phyloP scores from a whole-genome alignment of 202 grass and related monocot genomes.

The Carex sylvatica region DNA sequence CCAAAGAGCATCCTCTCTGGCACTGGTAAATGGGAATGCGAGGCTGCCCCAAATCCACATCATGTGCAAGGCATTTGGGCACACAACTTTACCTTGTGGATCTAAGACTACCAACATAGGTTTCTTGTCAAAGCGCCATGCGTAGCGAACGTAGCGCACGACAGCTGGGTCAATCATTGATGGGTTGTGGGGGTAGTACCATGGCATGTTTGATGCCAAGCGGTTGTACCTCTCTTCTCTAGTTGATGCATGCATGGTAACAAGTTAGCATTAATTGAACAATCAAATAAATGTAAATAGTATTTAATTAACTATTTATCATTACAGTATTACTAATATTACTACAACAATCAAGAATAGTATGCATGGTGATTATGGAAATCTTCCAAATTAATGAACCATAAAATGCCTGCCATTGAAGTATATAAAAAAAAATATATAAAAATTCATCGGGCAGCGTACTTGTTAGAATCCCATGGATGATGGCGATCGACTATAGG shows the following conservation, averaged over 20 bases:
- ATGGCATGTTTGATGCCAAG: slow-evolving; percentile 34
- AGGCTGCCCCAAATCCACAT: slow-evolving; percentile 51
- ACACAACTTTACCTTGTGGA: slow-evolving; percentile 40
- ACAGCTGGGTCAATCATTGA: slow-evolving; percentile 32
- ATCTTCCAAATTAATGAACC: neutral
- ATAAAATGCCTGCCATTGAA: neutral
- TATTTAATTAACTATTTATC: neutral
- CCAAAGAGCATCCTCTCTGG: slow-evolving; percentile 46
- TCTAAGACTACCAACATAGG: slow-evolving; percentile 48
- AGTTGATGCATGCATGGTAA: neutral
- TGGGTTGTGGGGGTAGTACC: slow-evolving; percentile 38
- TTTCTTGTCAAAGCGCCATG: slow-evolving; percentile 48
- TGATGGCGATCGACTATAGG: slow-evolving; percentile 35
- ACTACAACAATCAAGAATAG: neutral
- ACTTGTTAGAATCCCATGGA: slow-evolving; percentile 21
- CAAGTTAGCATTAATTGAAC: neutral
- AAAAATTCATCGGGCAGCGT: neutral
- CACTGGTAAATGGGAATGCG: slow-evolving; percentile 42
- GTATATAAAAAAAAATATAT: neutral
- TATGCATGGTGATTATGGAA: neutral
- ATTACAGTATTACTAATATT: neutral
- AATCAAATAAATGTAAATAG: neutral
- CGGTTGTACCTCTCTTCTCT: slow-evolving; percentile 33
- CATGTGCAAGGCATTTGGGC: slow-evolving; percentile 49
- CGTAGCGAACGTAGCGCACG: slow-evolving; percentile 25